Evolutionary conservation across 495 filamentous ascomycete genomes (phyloP).

Genomic region (Penicillium roqueforti): DNA sequence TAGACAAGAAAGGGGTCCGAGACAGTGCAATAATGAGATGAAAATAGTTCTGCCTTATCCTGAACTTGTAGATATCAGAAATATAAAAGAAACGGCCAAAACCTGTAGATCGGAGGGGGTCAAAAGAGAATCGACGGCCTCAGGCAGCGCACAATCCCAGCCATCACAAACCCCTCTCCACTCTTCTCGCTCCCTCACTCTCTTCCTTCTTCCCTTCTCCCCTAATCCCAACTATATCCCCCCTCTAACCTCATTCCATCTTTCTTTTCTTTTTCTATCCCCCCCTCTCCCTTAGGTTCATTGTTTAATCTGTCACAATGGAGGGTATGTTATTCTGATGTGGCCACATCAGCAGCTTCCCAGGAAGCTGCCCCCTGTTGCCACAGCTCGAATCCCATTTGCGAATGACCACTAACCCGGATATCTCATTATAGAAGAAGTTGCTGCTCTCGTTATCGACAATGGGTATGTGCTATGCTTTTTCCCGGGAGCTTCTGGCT

Average conservation of each 20-base stretch:
- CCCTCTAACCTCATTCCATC: constrained; percentile 32
- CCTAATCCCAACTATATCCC: constrained; percentile 27
- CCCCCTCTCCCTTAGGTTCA: constrained; percentile 25
- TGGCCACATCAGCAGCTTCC: constrained; percentile 39
- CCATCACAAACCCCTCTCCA: constrained; percentile 34
- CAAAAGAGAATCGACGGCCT: constrained; percentile 12
- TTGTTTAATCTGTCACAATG: constrained; percentile 53
- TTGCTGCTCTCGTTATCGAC: constrained; percentile 99
- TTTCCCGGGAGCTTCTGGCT: constrained; percentile 21
- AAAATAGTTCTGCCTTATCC: constrained; percentile 17
- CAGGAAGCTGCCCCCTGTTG: constrained; percentile 14
- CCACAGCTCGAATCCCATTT: not conserved
- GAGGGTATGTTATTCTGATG: constrained; percentile 61
- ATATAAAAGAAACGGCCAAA: not conserved
- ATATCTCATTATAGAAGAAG: constrained; percentile 74
- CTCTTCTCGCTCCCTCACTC: constrained; percentile 25
- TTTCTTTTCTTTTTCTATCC: constrained; percentile 41
- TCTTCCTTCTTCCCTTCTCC: constrained; percentile 35
- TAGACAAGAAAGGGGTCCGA: not conserved
- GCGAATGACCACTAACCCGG: constrained; percentile 48
- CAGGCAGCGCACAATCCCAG: constrained; percentile 29
- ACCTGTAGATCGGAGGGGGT: constrained; percentile 15
- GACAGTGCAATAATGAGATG: too few species aligned
- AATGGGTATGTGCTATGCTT: constrained; percentile 81
- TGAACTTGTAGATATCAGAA: constrained; percentile 1